Evolutionary conservation across 257 asterid species (phyloP), one percentile per base, ranked within the genome.

Genomic region (Misopates orontium): DNA sequence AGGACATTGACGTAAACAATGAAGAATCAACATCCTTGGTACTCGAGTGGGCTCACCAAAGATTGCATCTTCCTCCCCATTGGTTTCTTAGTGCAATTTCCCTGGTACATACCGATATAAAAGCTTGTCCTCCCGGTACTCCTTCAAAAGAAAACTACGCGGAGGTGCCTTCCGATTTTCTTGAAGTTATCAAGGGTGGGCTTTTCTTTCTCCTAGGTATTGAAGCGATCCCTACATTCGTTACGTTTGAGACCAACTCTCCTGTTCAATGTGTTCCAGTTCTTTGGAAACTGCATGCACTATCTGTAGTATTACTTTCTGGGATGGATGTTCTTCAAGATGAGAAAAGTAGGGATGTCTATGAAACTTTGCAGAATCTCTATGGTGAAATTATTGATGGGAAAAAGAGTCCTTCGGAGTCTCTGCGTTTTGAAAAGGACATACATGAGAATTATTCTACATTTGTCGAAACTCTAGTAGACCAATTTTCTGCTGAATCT

Each of bases 61-160:
- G 91, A 72, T 70, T 90, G 81, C 97, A 95, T 75, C 95, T 94
- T 78, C 99, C 99, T 39, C 64, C 62, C 21, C 86, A 83, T 69
- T 94, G 99, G 97, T 88, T 86, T 81, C 95, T 94, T 36, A 93
- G 99, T 82, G 84, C 99, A 58, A 82, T 93, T 68, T 77, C 93
- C 42, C 68, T 78, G 19, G 54, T 84, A 68, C 77, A 72, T 47
- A 58, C 20, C 40, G 80, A 70, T 68, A 82, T 68, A 66, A 82
- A 53, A 28, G 31, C 67, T 56, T 39, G 57, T 60, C 65, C 60
- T 25, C 72, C 80, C n/a, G 40, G 44, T 44, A 55, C 60, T 40
- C 72, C 77, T 62, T 14, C 21, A 57, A 22, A 42, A 44, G 65
- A 40, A 57, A 41, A 67, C 45, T 25, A 18, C 64, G 36, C 69